phyloP scores from a whole-genome alignment of 768 basidiomycete genomes.

The Leccinum uliginosum region DNA sequence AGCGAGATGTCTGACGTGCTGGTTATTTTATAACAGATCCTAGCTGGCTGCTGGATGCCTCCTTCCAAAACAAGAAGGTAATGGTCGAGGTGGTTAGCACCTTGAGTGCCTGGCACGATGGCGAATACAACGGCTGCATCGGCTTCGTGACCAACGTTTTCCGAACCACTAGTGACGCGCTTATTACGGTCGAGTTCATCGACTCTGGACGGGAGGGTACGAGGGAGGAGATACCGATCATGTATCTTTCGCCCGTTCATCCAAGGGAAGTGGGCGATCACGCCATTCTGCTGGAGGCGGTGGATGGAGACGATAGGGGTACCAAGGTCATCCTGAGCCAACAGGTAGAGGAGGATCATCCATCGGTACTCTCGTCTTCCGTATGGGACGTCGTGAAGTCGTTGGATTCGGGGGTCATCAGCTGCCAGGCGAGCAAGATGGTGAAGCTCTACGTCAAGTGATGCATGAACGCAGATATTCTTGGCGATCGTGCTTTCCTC shows the following conservation, averaged over 20 bases:
- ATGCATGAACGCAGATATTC: background rate
- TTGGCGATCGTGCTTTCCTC: background rate
- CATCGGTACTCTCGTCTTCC: background rate
- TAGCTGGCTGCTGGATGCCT: slow-evolving; percentile 26
- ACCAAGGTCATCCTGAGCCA: slow-evolving; percentile 43
- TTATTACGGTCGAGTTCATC: slow-evolving; percentile 27
- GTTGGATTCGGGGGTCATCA: background rate
- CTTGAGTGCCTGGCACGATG: slow-evolving; percentile 22
- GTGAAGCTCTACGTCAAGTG: background rate
- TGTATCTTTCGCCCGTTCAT: slow-evolving; percentile 38
- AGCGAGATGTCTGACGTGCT: slow-evolving; percentile 17
- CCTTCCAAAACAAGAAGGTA: slow-evolving; percentile 27
- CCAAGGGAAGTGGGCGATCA: slow-evolving; percentile 40
- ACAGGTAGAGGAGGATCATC: background rate
- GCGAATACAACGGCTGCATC: slow-evolving; percentile 25
- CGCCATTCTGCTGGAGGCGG: slow-evolving; percentile 36
- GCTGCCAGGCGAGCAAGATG: background rate
- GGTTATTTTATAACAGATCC: slow-evolving; percentile 18
- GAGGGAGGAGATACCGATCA: slow-evolving; percentile 36
- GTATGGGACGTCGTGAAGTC: background rate
- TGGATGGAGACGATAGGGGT: slow-evolving; percentile 43
- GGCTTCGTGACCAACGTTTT: slow-evolving; percentile 29
- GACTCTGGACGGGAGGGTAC: slow-evolving; percentile 31
- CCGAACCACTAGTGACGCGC: slow-evolving; percentile 24
- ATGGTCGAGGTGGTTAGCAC: slow-evolving; percentile 28